Percentiles rank a stretch among this genome's conserved stretches.
Conservation (phyloP, 768 basidiomycete genomes). For the Hypsizygus marmoreus region DNA sequence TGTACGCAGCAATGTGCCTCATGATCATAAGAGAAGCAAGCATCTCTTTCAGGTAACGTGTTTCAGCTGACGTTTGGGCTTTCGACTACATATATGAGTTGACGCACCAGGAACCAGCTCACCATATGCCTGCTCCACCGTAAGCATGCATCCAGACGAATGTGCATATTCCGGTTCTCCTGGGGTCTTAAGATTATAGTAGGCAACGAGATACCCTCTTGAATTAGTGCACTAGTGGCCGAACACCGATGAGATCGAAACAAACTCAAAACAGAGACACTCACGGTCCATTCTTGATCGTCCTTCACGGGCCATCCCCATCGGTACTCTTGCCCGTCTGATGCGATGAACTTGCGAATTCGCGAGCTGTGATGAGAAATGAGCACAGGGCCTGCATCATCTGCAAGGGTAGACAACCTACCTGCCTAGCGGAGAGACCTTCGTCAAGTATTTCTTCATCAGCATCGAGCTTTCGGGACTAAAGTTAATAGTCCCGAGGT, state of each 20-base stretch:
- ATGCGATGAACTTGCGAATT: slow-evolving; percentile 54
- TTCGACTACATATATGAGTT: not conserved
- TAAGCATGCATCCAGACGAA: slow-evolving; percentile 65
- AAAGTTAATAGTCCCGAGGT: slow-evolving; percentile 55
- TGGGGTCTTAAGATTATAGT: slow-evolving; percentile 56
- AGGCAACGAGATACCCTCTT: slow-evolving; percentile 54
- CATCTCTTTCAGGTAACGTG: slow-evolving; percentile 43
- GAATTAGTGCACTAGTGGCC: slow-evolving; percentile 53
- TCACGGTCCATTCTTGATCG: slow-evolving; percentile 67
- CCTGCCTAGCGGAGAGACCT: slow-evolving; percentile 43
- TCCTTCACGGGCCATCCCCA: slow-evolving; percentile 54
- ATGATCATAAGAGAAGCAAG: slow-evolving; percentile 64
- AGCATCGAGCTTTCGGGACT: slow-evolving; percentile 32
- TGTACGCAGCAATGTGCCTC: slow-evolving; percentile 57
- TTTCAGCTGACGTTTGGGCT: not conserved
- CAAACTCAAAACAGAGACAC: slow-evolving; percentile 21
- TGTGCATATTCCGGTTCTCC: slow-evolving; percentile 54
- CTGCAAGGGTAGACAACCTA: slow-evolving; percentile 23
- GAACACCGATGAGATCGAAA: not conserved
- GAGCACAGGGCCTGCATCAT: not conserved
- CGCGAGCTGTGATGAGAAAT: slow-evolving; percentile 33
- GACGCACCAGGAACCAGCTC: slow-evolving; percentile 56
- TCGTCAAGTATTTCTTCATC: slow-evolving; percentile 57
- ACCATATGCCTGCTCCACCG: slow-evolving; percentile 60
- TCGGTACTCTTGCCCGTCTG: slow-evolving; percentile 61